phyloP scores from a whole-genome alignment of 805 yeast species.

The Teunomyces stri region DNA sequence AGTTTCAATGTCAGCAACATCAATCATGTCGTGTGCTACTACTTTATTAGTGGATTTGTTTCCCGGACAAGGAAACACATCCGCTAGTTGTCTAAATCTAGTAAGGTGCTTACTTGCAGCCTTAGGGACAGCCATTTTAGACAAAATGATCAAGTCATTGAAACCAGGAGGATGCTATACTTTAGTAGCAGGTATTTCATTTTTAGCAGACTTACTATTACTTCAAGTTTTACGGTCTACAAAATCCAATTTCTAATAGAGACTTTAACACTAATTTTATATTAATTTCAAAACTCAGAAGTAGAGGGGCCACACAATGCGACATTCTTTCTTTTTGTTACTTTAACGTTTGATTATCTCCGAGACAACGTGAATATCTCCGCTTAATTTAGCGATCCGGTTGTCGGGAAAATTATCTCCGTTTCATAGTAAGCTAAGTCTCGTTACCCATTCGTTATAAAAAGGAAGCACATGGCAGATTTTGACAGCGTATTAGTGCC shows the following conservation, averaged over 20 bases:
- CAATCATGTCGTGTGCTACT: slow-evolving; percentile 53
- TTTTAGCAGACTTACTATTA: slow-evolving; percentile 3
- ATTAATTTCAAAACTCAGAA: no score
- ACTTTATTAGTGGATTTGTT: slow-evolving; percentile 72
- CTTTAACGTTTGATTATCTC: no score
- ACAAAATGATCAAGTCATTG: slow-evolving; percentile 55
- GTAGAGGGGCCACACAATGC: no score
- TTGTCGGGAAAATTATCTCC: no score
- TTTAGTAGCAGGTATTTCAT: slow-evolving; percentile 54
- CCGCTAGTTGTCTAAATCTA: slow-evolving; percentile 69
- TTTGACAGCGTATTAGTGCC: no score
- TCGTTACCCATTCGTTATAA: no score
- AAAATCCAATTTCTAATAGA: neutral
- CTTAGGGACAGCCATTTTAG: slow-evolving; percentile 61
- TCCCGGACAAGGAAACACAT: slow-evolving; percentile 68
- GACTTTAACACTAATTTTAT: neutral
- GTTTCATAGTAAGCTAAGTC: no score
- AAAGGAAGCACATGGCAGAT: no score
- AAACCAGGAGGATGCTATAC: slow-evolving; percentile 76
- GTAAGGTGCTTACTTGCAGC: slow-evolving; percentile 72
- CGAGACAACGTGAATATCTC: no score
- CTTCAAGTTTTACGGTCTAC: neutral
- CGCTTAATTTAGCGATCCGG: no score
- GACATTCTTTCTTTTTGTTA: no score
- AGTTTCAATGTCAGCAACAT: slow-evolving; percentile 54